Percentiles rank a stretch among this genome's conserved stretches.
phyloP scores from a whole-genome alignment of 352 stramenopile genomes.

The Sclerospora graminicola region DNA sequence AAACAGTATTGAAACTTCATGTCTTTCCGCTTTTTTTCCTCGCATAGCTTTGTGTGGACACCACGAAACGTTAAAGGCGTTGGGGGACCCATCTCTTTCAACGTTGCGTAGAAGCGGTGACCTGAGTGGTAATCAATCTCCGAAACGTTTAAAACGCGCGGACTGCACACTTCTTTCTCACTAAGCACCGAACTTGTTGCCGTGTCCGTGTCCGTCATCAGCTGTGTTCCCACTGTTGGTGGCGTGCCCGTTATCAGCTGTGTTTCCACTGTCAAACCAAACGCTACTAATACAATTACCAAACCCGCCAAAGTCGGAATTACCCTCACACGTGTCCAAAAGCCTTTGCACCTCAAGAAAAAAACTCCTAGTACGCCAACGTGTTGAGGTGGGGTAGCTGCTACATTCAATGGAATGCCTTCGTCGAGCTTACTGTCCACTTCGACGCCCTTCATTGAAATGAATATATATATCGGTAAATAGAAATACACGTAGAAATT shows the following conservation, averaged over 20 bases:
- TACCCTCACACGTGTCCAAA: too few relatives aligned
- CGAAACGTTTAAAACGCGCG: background rate
- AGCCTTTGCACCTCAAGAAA: too few relatives aligned
- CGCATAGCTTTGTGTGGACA: slow-evolving; percentile 9
- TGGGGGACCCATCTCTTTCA: slow-evolving; percentile 3
- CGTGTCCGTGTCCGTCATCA: slow-evolving; percentile 2
- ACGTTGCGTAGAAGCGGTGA: slow-evolving; percentile 11
- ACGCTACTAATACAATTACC: slow-evolving; percentile 1
- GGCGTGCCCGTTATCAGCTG: too few relatives aligned
- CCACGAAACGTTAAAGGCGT: slow-evolving; percentile 12
- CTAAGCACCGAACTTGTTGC: background rate
- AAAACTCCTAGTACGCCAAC: too few relatives aligned
- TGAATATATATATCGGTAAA: too few relatives aligned
- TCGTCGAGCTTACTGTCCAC: too few relatives aligned
- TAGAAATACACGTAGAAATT: too few relatives aligned
- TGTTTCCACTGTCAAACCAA: slow-evolving; percentile 10
- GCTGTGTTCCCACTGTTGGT: too few relatives aligned
- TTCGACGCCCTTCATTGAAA: too few relatives aligned
- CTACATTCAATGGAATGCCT: too few relatives aligned
- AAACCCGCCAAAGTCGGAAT: slow-evolving; percentile 1
- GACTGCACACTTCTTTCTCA: background rate
- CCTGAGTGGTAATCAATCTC: slow-evolving; percentile 10
- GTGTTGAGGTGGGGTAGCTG: too few relatives aligned
- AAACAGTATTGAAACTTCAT: slow-evolving; percentile 24
- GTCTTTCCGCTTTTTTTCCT: slow-evolving; percentile 1